Conservation (phyloP, 495 filamentous ascomycete species). For the Tetracladium setigerum region DNA sequence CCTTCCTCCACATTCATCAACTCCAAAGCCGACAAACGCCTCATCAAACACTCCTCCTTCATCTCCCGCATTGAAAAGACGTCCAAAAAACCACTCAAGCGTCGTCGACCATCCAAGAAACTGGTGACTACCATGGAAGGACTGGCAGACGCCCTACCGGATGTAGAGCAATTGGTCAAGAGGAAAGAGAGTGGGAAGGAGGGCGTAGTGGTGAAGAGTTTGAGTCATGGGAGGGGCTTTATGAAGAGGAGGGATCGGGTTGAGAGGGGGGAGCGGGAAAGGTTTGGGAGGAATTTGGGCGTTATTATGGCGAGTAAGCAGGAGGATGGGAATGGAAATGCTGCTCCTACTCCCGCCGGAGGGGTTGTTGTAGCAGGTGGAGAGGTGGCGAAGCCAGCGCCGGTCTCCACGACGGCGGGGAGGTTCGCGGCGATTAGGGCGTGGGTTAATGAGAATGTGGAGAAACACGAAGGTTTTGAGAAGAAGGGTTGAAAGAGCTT, state of each 20-base stretch:
- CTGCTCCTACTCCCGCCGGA: slow-evolving; percentile 2
- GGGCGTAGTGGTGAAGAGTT: slow-evolving; percentile 54
- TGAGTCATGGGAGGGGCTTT: slow-evolving; percentile 68
- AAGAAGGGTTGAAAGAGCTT: not conserved
- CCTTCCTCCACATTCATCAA: slow-evolving; percentile 43
- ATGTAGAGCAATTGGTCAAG: slow-evolving; percentile 27
- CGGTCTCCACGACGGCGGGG: not conserved
- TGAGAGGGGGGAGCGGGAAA: slow-evolving; percentile 67
- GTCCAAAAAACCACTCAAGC: slow-evolving; percentile 35
- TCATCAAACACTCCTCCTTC: slow-evolving; percentile 68
- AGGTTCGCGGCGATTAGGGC: slow-evolving; percentile 16
- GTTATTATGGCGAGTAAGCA: slow-evolving; percentile 2
- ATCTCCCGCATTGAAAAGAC: slow-evolving; percentile 66
- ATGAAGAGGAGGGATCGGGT: slow-evolving; percentile 76
- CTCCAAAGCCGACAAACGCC: slow-evolving; percentile 69
- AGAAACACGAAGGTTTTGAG: slow-evolving; percentile 16
- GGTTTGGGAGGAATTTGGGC: slow-evolving; percentile 78
- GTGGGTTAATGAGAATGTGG: slow-evolving; percentile 12
- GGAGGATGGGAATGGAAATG: slow-evolving; percentile 5
- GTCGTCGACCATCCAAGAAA: slow-evolving; percentile 65
- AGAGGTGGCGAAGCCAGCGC: not conserved
- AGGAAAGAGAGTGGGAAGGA: slow-evolving; percentile 17
- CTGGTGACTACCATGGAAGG: slow-evolving; percentile 69
- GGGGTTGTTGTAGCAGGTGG: not conserved
- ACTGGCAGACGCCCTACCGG: slow-evolving; percentile 69